Conservation (phyloP, 805 yeast genomes). For the Starmerella apicola region DNA sequence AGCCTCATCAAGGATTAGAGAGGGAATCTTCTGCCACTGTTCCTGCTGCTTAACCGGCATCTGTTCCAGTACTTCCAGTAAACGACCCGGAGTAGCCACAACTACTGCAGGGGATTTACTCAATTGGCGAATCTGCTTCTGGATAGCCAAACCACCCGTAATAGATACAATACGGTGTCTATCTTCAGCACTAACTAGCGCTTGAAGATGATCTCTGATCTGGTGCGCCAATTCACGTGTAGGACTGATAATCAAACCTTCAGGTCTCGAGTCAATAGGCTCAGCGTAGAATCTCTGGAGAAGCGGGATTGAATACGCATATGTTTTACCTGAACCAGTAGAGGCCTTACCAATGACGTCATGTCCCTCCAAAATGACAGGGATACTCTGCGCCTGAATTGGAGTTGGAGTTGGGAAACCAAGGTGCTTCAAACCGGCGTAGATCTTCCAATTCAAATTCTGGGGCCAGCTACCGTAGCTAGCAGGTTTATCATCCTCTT, state of each 20-base stretch:
- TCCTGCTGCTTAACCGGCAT: constrained; percentile 29
- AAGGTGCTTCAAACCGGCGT: constrained; percentile 48
- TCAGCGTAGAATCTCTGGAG: constrained; percentile 43
- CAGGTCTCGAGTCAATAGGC: constrained; percentile 7
- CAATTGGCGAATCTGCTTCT: constrained; percentile 77
- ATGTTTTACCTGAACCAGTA: constrained; percentile 95
- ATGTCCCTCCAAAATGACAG: constrained; percentile 54
- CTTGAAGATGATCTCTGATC: constrained; percentile 64
- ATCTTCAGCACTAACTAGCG: constrained; percentile 18
- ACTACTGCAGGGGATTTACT: constrained; percentile 58
- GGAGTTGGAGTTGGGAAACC: constrained; percentile 66
- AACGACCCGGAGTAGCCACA: constrained; percentile 93
- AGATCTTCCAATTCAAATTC: constrained; percentile 31
- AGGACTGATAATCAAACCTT: constrained; percentile 77
- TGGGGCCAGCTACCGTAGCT: constrained; percentile 28
- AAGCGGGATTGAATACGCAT: constrained; percentile 90
- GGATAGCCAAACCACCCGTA: constrained; percentile 92
- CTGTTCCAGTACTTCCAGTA: constrained; percentile 53
- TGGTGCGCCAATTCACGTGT: constrained; percentile 95
- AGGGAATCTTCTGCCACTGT: constrained; percentile 35
- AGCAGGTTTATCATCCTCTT: constrained; percentile 17
- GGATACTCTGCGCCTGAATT: constrained; percentile 67
- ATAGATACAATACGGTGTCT: constrained; percentile 45
- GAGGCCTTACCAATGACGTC: constrained; percentile 94
- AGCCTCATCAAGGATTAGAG: constrained; percentile 82